Conservation (phyloP, 768 basidiomycete species). For the Candolleomyces aberdarensis region DNA sequence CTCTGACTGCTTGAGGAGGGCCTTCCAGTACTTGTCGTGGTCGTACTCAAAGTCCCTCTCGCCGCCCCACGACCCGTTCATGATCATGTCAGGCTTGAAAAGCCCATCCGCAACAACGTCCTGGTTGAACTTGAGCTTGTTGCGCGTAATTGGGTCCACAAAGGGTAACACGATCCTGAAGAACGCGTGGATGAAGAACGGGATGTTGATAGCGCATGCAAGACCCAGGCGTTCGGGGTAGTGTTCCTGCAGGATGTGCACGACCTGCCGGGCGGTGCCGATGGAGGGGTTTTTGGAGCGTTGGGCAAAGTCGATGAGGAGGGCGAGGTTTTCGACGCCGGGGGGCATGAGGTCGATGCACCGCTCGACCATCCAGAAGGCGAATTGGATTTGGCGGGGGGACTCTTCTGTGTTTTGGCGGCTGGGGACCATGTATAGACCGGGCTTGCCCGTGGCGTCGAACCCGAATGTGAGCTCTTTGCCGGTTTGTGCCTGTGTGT, state of each 20-base stretch:
- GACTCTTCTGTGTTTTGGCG: conserved; percentile 78
- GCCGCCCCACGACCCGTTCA: conserved; percentile 71
- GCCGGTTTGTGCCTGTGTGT: conserved; percentile 68
- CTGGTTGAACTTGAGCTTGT: conserved; percentile 77
- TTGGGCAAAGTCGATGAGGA: conserved; percentile 79
- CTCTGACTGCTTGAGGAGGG: conserved; percentile 52
- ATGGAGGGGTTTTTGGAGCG: conserved; percentile 56
- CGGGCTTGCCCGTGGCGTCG: conserved; percentile 63
- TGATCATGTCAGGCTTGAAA: conserved; percentile 68
- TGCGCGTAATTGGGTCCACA: conserved; percentile 77
- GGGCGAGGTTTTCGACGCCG: conserved; percentile 69
- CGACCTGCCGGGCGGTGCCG: conserved; percentile 40
- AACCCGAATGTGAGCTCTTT: conserved; percentile 80
- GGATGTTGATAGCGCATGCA: conserved; percentile 76
- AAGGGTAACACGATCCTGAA: conserved; percentile 78
- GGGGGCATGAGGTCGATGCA: conserved; percentile 74
- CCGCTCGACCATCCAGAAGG: conserved; percentile 77
- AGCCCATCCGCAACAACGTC: conserved; percentile 60
- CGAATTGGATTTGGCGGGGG: conserved; percentile 65
- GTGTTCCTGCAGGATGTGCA: conserved; percentile 73
- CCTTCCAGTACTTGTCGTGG: conserved; percentile 75
- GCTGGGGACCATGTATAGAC: conserved; percentile 62
- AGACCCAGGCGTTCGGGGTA: conserved; percentile 84
- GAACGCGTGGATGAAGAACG: conserved; percentile 71
- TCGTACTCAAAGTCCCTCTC: conserved; percentile 63